phyloP scores from a whole-genome alignment of 1,284 basidiomycete genomes.

The Golubevia sp. region DNA sequence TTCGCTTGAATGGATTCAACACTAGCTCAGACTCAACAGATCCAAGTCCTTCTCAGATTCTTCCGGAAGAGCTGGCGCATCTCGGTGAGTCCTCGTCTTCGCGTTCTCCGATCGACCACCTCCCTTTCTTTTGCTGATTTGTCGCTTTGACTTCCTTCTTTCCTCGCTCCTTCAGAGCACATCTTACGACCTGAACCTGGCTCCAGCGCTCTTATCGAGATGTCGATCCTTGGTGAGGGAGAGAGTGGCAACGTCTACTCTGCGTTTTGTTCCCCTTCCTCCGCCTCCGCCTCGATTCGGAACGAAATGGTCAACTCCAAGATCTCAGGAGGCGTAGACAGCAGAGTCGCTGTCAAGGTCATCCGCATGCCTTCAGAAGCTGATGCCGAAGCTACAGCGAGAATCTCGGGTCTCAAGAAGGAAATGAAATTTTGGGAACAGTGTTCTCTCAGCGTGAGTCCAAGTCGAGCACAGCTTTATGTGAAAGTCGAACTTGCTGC shows the following conservation, averaged over 20 bases:
- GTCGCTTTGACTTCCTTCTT: too few species aligned
- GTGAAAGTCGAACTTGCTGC: too few species aligned
- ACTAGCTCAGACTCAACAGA: neutral
- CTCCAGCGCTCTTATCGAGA: slow-evolving; percentile 7
- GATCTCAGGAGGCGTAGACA: neutral
- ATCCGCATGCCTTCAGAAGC: slow-evolving; percentile 16
- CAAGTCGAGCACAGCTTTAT: too few species aligned
- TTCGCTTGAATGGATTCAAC: neutral
- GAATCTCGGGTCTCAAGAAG: slow-evolving; percentile 25
- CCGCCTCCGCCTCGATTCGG: neutral
- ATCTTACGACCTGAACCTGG: neutral
- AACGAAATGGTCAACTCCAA: neutral
- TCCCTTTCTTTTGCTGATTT: neutral
- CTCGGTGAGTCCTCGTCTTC: neutral
- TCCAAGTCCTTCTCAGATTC: neutral
- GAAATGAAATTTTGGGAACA: slow-evolving; percentile 35
- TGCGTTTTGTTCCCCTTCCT: slow-evolving; percentile 4
- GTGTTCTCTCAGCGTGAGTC: slow-evolving; percentile 15
- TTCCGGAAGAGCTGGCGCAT: neutral
- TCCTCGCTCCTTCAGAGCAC: neutral
- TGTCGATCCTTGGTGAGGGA: slow-evolving; percentile 42
- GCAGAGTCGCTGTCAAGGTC: slow-evolving; percentile 37
- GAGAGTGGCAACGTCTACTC: slow-evolving; percentile 41
- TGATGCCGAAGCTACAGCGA: slow-evolving; percentile 17
- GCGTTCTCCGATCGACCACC: neutral